Evolutionary conservation across 495 filamentous ascomycete genomes (phyloP), one percentile per base, ranked within the genome.

Genomic region (Aspergillus coremiiformis): DNA sequence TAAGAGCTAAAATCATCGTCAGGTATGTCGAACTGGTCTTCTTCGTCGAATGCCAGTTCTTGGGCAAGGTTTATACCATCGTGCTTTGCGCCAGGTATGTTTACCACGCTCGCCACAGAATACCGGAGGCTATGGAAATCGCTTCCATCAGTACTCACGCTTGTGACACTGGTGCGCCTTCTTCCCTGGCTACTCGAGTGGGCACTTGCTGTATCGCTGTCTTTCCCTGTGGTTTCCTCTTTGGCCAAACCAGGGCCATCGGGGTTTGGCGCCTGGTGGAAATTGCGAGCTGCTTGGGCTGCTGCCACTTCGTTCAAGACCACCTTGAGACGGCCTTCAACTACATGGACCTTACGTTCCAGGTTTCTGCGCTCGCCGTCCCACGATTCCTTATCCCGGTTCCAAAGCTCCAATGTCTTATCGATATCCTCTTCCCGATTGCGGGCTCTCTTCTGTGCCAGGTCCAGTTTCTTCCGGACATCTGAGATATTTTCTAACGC

Each of bases 251-350:
- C 60, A 14, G 49, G 32, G 10, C 53, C 56, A 33, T 67, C 55
- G 29, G 57, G 59, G 5, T 70, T 60, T 8, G 49, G 41, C 1
- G 54, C 52, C 12, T 57, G 59, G 46, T 64, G 55, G 11, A 65
- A 60, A 9, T 62, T 56, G 21, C 57, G 60, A 20, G 78, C 78
- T 39, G 79, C 80, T 60, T 92, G 86, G 44, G 83, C 83, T 19
- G 86, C 82, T 26, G 85, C 83, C 27, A 99, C 77, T 62, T 96
- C 94, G 24, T 87, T 85, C 39, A 96, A 65, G 26, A 99, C 82
- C 15, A 78, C 76, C 62, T 90, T 90, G 48, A 99, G 69, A 47
- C 92, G 81, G 45, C 80, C 88, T 66, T 99, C 93, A 22, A 89
- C 84, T 6, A 95, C 81, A 65, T 96, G 90, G 20, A 94, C 67